A percentile compares a stretch with the other conserved stretches of the same genome.
Conservation (phyloP, 1,139 yeast species). For the Candida freyschussii region DNA sequence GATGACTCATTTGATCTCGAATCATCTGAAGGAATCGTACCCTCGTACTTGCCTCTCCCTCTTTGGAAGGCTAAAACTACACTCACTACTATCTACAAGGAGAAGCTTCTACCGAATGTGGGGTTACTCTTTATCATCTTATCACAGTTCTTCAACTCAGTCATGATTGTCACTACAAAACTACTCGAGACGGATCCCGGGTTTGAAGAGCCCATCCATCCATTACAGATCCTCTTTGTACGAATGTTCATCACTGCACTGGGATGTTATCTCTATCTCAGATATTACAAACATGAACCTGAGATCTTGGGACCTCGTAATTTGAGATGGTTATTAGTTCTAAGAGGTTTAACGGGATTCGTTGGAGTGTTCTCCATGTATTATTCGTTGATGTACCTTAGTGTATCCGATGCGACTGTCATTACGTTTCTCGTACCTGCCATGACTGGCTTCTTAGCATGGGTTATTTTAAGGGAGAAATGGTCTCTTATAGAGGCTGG, state of each 20-base stretch:
- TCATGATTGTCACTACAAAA: constrained; percentile 74
- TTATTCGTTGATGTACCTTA: constrained; percentile 66
- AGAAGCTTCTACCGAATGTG: constrained; percentile 19
- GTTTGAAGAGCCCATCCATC: constrained; percentile 55
- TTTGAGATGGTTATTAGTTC: constrained; percentile 46
- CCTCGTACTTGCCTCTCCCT: no score
- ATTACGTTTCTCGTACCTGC: constrained; percentile 77
- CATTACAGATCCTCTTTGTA: constrained; percentile 64
- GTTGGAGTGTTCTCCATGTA: constrained; percentile 75
- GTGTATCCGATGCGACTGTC: constrained; percentile 75
- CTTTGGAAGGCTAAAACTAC: no score
- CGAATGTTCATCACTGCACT: constrained; percentile 69
- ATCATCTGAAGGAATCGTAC: neutral
- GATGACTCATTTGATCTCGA: constrained; percentile 11
- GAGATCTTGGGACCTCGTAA: constrained; percentile 71
- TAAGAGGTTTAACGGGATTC: constrained; percentile 75
- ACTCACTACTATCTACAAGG: constrained; percentile 2
- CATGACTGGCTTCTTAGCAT: constrained; percentile 72
- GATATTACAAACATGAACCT: constrained; percentile 42
- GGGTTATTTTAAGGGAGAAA: constrained; percentile 59
- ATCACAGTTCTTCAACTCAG: constrained; percentile 65
- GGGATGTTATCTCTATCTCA: constrained; percentile 54
- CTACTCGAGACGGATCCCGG: constrained; percentile 60
- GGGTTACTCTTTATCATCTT: constrained; percentile 44
- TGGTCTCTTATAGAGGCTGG: constrained; percentile 62